Base-by-base conservation (phyloP, 129 eudicot species). In the Apium graveolens region DNA sequence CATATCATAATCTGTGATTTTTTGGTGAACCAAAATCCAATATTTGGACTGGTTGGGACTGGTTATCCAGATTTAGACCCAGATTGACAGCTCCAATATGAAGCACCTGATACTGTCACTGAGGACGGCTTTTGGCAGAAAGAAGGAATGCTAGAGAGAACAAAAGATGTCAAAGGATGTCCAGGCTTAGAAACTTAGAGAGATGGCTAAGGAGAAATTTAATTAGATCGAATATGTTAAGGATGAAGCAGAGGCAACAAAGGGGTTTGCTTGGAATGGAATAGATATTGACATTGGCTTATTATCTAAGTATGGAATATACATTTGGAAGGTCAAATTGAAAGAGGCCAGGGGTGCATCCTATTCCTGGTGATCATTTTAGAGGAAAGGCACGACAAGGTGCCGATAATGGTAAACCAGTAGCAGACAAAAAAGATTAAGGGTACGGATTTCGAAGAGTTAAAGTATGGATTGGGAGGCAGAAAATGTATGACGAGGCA, bases 181-280 rank as follows among this genome's bases (percentile, higher is more conserved):
- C 38, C 98, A 93, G 78, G 90, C 90, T 0, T 83, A 88, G 83
- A 93, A 89, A 68, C 88, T 57, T 32, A 89, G 88, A 73, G 98
- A 93, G 86, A 89, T 93, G 85, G 77, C 89, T 35, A 91, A 91
- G 78, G 91, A 93, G 83, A 91, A 93, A 84, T 89, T 91, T 55
- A 89, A 88, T 0, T 93, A 93, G 80, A 87, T 93, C 2, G 98
- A 93, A 55, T 87, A 96, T 11, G 98, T 93, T 63, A 93, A 93
- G 98, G 98, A 86, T 97, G 86, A 93, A 91, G 82, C 97, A 89
- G 49, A 85, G 98, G 79, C 89, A 93, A 73, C 94, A 89, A 83
- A 89, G 88, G 98, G 97, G 75, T 93, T 85, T 80, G 66, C 92
- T 3, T 85, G 79, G 3, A 89, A 76, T 71, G 91, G 85, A 26